Percentiles rank a stretch among this genome's conserved stretches.
Conservation (phyloP, 1,284 basidiomycete genomes). For the Ganoderma sinense region DNA sequence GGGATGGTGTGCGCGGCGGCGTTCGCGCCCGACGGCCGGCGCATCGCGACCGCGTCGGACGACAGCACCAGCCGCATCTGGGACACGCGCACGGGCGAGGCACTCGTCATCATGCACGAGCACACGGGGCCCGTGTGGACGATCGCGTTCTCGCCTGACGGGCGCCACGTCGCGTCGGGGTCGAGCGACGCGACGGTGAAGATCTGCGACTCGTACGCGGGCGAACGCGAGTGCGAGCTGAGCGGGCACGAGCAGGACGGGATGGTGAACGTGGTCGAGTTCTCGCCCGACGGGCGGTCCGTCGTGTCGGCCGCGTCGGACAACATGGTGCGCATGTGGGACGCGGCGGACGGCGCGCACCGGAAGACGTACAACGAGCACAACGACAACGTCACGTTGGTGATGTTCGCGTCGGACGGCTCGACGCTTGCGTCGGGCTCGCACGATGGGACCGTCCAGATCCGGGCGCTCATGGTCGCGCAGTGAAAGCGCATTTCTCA, state of each 20-base stretch:
- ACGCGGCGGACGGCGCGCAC: constrained; percentile 10
- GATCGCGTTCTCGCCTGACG: constrained; percentile 46
- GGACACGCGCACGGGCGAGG: constrained; percentile 28
- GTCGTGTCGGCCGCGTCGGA: constrained; percentile 19
- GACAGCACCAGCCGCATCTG: constrained; percentile 30
- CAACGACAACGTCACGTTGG: constrained; percentile 36
- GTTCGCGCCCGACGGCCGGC: constrained; percentile 34
- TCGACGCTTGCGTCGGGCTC: constrained; percentile 42
- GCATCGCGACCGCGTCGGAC: constrained; percentile 35
- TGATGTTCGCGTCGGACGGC: constrained; percentile 42
- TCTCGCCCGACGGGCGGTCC: constrained; percentile 35
- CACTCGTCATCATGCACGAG: constrained; percentile 26
- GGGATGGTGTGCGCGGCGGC: constrained; percentile 31
- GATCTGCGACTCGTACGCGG: constrained; percentile 24
- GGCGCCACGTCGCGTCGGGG: constrained; percentile 25
- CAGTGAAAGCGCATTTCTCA: not conserved
- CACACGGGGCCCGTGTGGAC: constrained; percentile 40
- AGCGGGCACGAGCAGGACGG: constrained; percentile 12
- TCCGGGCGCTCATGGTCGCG: not conserved
- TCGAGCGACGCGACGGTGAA: constrained; percentile 23
- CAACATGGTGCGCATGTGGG: constrained; percentile 25
- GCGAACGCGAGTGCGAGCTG: constrained; percentile 13
- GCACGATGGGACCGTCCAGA: constrained; percentile 41
- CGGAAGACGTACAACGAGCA: constrained; percentile 23
- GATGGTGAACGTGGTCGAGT: constrained; percentile 23